These are phyloP conservation scores for Bruguiera gymnorhiza DNA, from an alignment of 345 rosid genomes.

Conservation along the genomic window DNA sequence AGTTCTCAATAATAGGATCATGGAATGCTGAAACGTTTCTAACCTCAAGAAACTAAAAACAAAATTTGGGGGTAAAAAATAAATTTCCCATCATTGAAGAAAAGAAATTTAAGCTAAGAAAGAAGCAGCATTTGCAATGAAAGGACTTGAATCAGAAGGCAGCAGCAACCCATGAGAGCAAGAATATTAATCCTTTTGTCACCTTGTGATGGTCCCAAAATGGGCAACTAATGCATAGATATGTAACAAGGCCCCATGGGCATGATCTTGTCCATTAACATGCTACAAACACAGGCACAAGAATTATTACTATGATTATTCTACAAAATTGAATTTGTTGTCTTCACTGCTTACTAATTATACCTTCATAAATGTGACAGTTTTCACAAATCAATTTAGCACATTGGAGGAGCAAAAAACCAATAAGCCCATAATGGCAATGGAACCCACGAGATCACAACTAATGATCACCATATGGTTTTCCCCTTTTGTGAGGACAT, in stretches of 20 bases:
- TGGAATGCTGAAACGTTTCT: background rate
- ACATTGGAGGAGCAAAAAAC: conserved; percentile 3
- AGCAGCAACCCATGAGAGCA: conserved; percentile 7
- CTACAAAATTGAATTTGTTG: background rate
- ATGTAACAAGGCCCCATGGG: conserved; percentile 25
- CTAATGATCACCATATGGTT: too few relatives aligned
- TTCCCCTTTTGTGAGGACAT: too few relatives aligned
- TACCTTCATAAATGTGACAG: too few relatives aligned
- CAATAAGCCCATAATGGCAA: background rate
- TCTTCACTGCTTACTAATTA: background rate
- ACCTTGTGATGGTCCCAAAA: conserved; percentile 14
- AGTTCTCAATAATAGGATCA: background rate
- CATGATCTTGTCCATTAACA: conserved; percentile 24
- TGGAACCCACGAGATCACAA: too few relatives aligned
- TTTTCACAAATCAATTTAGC: background rate
- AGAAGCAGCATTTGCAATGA: conserved; percentile 7
- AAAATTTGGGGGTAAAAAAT: too few relatives aligned
- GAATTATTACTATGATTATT: background rate
- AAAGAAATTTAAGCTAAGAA: conserved; percentile 4
- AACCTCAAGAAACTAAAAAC: background rate
- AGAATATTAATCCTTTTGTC: conserved; percentile 17
- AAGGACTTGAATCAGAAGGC: conserved; percentile 13
- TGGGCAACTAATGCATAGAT: conserved; percentile 18
- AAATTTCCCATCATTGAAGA: background rate
- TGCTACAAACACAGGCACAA: conserved; percentile 28